Evolutionary conservation across 441 rosid genomes (phyloP).

Genomic region (Macaranga tanarius): DNA sequence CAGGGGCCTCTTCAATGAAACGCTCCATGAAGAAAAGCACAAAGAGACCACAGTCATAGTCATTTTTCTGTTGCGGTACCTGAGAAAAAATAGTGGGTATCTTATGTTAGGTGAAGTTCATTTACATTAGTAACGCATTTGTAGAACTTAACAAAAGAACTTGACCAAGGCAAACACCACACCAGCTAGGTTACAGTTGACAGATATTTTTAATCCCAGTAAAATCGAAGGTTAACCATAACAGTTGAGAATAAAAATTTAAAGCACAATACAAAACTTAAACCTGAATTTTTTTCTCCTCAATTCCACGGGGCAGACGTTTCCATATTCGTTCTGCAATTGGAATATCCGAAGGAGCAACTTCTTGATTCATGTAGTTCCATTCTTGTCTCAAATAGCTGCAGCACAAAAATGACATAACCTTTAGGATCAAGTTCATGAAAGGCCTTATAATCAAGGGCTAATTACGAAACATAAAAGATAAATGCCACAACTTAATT

Average conservation of each 20-base stretch:
- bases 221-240: neutral
- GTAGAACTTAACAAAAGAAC: neutral
- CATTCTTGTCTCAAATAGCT: constrained; percentile 84
- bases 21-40: constrained; percentile 90
- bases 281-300: constrained; percentile 44
- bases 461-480: neutral
- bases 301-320: constrained; percentile 55
- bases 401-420: constrained; percentile 25
- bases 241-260: neutral
- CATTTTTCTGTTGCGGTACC: constrained; percentile 98
- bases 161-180: neutral
- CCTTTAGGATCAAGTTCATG: constrained; percentile 12
- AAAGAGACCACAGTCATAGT: constrained; percentile 89
- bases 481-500: constrained; percentile 4
- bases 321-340: constrained; percentile 62
- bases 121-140: neutral
- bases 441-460: constrained; percentile 15
- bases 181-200: neutral
- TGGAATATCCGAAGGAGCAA: constrained; percentile 50
- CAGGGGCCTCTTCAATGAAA: constrained; percentile 83
- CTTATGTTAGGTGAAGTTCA: constrained; percentile 3
- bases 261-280: constrained; percentile 14
- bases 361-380: constrained; percentile 55
- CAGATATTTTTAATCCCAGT: too few species aligned
- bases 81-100: constrained; percentile 29